Conservation (phyloP, 805 yeast species). For the Myxozyma geophila region DNA sequence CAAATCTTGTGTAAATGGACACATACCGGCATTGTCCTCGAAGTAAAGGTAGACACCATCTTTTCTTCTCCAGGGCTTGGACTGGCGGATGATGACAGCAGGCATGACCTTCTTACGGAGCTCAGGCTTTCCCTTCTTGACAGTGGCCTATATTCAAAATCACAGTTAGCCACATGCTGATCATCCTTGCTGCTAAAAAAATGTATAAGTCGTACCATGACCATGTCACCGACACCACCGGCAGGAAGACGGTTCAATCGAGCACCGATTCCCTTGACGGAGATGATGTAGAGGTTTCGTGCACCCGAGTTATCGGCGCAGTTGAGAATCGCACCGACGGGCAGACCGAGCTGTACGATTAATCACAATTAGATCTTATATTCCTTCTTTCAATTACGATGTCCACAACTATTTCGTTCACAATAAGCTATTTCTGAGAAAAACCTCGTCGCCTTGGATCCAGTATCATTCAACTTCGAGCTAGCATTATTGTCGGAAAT, state of each 20-base stretch:
- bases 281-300: constrained; percentile 96
- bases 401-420: background rate
- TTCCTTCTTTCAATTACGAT: background rate
- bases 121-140: constrained; percentile 99
- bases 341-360: constrained; percentile 84
- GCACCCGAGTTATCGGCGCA: constrained; percentile 99
- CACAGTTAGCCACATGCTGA: background rate
- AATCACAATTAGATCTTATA: constrained; percentile 2
- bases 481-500: background rate
- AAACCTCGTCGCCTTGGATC: no score
- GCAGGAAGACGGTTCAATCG: constrained; percentile 99
- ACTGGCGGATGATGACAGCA: constrained; percentile 98
- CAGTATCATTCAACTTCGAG: background rate
- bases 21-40: constrained; percentile 86
- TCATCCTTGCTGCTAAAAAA: background rate
- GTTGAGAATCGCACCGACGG: constrained; percentile 99
- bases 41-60: constrained; percentile 99
- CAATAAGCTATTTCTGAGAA: background rate
- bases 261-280: constrained; percentile 99
- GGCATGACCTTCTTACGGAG: constrained; percentile 99
- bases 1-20: background rate
- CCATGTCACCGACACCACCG: constrained; percentile 99
- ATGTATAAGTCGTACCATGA: constrained; percentile 57
- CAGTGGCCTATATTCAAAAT: constrained; percentile 69
- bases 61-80: constrained; percentile 99